Conservation (phyloP, 345 rosid genomes). For the Angophora floribunda region DNA sequence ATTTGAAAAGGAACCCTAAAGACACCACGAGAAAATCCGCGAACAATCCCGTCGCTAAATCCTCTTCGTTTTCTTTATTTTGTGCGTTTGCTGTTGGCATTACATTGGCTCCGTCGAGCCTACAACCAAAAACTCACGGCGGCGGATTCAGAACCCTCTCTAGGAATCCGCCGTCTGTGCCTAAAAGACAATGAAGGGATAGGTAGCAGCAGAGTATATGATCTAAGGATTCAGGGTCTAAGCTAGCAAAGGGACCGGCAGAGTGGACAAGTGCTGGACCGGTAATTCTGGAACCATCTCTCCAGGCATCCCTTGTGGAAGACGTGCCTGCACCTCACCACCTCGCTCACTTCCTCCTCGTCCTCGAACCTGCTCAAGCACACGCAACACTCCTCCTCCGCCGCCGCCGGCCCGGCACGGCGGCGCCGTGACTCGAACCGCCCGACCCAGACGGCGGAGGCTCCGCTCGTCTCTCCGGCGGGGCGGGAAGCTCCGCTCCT, state of each 20-base stretch:
- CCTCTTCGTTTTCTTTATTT: not conserved
- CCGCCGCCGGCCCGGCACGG: not conserved
- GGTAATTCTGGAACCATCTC: conserved; percentile 50
- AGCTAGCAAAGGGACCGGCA: conserved; percentile 53
- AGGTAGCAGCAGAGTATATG: not conserved
- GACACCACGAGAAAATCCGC: not conserved
- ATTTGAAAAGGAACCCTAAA: not conserved
- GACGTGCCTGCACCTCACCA: conserved; percentile 66
- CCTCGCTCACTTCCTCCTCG: conserved; percentile 76
- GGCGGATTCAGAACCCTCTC: not conserved
- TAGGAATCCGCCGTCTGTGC: not conserved
- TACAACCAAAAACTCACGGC: not conserved
- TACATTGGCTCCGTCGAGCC: not conserved
- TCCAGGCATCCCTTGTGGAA: conserved; percentile 70
- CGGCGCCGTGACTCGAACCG: conserved; percentile 35
- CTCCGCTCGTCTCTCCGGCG: not conserved
- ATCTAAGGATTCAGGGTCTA: not conserved
- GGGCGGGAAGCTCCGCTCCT: not conserved
- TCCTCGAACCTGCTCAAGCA: conserved; percentile 65
- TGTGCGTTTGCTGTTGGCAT: not conserved
- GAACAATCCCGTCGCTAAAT: not conserved
- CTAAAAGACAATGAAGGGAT: not conserved
- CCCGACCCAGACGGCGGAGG: conserved; percentile 22
- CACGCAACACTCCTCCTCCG: conserved; percentile 49
- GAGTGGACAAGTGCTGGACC: conserved; percentile 50